Conservation (phyloP, 2,329 filamentous ascomycete species). For the Fusarium sororula region DNA sequence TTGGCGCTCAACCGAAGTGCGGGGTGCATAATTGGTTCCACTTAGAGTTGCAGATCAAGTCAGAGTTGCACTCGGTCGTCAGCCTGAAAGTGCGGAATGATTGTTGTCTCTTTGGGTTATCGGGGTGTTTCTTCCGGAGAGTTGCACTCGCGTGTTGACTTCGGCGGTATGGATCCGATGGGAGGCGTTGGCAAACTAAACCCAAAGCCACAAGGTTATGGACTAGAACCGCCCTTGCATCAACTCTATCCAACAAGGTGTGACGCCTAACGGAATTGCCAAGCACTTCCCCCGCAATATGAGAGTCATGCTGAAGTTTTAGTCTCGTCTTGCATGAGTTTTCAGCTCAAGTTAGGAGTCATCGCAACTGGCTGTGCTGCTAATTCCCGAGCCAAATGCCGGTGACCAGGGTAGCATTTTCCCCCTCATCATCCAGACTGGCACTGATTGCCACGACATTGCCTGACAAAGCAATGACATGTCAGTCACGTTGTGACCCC, state of each 20-base stretch:
- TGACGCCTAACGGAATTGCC: neutral
- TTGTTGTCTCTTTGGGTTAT: neutral
- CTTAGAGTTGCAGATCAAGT: neutral
- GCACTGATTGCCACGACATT: neutral
- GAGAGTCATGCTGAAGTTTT: neutral
- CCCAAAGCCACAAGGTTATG: neutral
- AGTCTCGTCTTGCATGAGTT: neutral
- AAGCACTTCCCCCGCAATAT: neutral
- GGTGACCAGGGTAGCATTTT: neutral
- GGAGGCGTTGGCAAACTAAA: neutral
- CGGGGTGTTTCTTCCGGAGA: neutral
- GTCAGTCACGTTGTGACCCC: neutral
- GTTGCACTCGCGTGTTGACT: too few relatives aligned
- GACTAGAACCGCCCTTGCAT: neutral
- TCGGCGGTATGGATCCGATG: neutral
- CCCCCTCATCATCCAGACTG: neutral
- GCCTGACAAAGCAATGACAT: neutral
- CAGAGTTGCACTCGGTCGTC: neutral
- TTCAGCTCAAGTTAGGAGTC: neutral
- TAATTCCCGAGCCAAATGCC: conserved; percentile 11
- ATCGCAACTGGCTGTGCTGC: neutral
- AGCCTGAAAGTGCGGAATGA: neutral
- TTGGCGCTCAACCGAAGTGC: conserved; percentile 3
- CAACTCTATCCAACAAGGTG: neutral
- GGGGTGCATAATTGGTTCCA: conserved; percentile 5